Evolutionary conservation across 371 early-diverging fungal genomes (phyloP).

Genomic region (Chytridium lagenaria): DNA sequence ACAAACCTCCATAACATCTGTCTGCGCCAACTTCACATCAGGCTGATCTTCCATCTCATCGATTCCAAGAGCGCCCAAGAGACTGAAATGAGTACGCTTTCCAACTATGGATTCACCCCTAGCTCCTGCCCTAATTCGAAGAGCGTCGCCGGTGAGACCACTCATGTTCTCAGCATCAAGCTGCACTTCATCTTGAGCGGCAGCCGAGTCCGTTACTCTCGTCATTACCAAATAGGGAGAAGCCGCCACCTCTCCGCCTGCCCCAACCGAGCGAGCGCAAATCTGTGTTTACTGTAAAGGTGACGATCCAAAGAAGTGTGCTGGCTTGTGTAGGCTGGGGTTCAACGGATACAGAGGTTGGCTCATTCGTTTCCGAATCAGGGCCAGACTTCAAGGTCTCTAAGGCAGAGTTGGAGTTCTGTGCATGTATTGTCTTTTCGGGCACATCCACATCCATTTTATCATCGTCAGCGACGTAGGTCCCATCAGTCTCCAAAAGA

Average conservation of each 20-base stretch:
- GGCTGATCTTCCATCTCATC: not conserved
- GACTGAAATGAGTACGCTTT: not conserved
- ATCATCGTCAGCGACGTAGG: not conserved
- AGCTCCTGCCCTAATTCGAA: not conserved
- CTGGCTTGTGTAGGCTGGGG: not conserved
- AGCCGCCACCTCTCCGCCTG: not conserved
- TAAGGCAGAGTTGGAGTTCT: too few species aligned
- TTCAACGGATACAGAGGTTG: not conserved
- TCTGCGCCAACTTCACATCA: not conserved
- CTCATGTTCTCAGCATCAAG: constrained; percentile 9
- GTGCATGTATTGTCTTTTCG: too few species aligned
- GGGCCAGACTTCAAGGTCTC: too few species aligned
- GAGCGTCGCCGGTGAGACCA: constrained; percentile 1
- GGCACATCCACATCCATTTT: not conserved
- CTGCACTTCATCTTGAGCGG: not conserved
- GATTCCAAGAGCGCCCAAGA: constrained; percentile 2
- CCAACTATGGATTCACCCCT: not conserved
- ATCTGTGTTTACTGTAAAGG: not conserved
- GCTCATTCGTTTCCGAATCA: not conserved
- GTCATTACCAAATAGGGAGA: not conserved
- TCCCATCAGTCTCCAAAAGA: not conserved
- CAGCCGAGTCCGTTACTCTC: constrained; percentile 2
- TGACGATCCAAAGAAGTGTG: not conserved
- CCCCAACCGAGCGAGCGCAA: constrained; percentile 7
- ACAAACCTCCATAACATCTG: not conserved